These are phyloP conservation scores for Canna indica DNA, from an alignment of 176 grass and related monocot genomes.

Conservation along the genomic window DNA sequence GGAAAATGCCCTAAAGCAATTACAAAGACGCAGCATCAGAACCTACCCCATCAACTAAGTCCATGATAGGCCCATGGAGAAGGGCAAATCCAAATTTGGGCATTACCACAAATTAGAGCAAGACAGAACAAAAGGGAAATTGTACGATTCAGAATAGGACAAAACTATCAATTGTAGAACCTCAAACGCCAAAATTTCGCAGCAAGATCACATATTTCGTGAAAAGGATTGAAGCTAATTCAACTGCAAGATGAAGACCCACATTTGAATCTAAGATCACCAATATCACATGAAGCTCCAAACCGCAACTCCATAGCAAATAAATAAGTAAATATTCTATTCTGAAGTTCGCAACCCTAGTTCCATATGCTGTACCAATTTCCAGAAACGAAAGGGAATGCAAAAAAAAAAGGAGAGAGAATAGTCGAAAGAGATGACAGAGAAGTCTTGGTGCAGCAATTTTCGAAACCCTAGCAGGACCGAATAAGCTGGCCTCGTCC, in stretches of 20 bases:
- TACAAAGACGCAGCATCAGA: not conserved
- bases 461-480: not conserved
- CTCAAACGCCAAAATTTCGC: not conserved
- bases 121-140: not conserved
- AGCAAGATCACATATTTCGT: not conserved
- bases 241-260: not conserved
- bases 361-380: not conserved
- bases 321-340: not conserved
- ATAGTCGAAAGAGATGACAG: not conserved
- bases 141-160: not conserved
- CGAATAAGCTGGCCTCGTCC: not conserved
- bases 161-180: not conserved
- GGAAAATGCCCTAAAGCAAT: not conserved
- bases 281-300: not conserved
- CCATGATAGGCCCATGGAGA: not conserved
- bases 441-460: not conserved
- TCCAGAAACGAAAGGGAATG: not conserved
- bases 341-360: slow-evolving; percentile 1
- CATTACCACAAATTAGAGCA: not conserved
- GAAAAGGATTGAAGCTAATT: not conserved
- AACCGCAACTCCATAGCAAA: not conserved
- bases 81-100: not conserved
- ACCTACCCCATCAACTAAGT: not conserved
- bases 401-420: not conserved
- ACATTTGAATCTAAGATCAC: not conserved